Base-by-base conservation (phyloP, 495 filamentous ascomycete species). In the Recurvomyces mirabilis region DNA sequence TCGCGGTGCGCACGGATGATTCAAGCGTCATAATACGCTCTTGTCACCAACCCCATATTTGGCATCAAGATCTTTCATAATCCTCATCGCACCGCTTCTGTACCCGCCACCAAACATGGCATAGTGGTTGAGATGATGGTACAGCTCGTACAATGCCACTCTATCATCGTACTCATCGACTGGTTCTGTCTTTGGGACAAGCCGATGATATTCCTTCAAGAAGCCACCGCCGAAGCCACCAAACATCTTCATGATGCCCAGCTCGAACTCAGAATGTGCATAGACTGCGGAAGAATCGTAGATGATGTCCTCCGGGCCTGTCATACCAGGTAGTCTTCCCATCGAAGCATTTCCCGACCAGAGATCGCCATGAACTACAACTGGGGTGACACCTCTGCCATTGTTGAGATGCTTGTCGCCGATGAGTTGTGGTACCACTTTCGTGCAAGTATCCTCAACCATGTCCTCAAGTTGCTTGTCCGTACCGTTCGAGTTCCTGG, bases 231-330 rank as follows among this genome's bases (percentile, higher is more conserved):
- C 78, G 68, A 93, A 94, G 3, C 89, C 89, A 0, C 88, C 89
- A 73, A 94, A 94, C 84, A 96, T 88, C 45, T 72, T 72, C 88
- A 94, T 94, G 38, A 94, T 94, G 1, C 89, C 88, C 37, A 89
- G 58, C 58, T 94, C 88, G 65, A 78, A 94, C 68, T 94, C 88
- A 13, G 68, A 78, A 60, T 93, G 85, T n/a, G 77, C 84, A 63
- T 88, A 94, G 42, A 77, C 79, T 29, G 75, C 69, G 13, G 77
- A 77, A 17, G 87, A 78, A 63, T 94, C 88, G 65, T 80, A 94
- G 3, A 93, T 75, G 10, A 94, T 78, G 50, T 88, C 87, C 44
- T 87, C 82, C 0, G 66, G 65, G 4, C 65, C 71, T 4, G 68
- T 73, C n/a, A 46, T 53, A 0, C 64, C 75, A 0, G 68, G 72